phyloP scores from a whole-genome alignment of 2,329 filamentous ascomycete species.

The Diaporthe destruens region DNA sequence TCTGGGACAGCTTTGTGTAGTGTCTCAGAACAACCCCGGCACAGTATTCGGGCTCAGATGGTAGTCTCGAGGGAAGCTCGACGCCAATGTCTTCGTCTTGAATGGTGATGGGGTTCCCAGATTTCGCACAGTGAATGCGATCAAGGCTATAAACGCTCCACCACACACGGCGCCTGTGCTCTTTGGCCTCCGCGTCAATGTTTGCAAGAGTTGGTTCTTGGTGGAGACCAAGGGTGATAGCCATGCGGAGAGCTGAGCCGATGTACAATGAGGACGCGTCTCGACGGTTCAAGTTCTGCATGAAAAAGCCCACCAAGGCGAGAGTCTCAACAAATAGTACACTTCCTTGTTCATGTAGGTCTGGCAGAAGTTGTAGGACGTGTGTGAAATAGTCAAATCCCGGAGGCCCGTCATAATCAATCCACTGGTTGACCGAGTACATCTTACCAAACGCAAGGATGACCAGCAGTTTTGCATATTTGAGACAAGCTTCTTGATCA shows the following conservation, averaged over 20 bases:
- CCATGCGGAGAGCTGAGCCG: conserved; percentile 67
- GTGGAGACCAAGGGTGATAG: conserved; percentile 67
- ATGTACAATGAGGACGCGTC: conserved; percentile 69
- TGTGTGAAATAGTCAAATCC: conserved; percentile 68
- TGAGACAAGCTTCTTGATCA: conserved; percentile 61
- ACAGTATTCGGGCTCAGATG: conserved; percentile 55
- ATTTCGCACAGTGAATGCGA: conserved; percentile 65
- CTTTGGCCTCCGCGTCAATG: conserved; percentile 57
- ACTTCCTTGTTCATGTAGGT: conserved; percentile 67
- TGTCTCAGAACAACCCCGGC: conserved; percentile 62
- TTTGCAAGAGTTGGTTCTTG: conserved; percentile 57
- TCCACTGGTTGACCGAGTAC: conserved; percentile 70
- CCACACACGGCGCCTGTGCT: conserved; percentile 66
- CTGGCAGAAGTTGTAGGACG: conserved; percentile 64
- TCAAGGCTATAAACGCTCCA: conserved; percentile 70
- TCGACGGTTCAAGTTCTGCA: conserved; percentile 68
- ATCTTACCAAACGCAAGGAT: conserved; percentile 68
- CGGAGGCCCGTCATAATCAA: conserved; percentile 63
- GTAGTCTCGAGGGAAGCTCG: conserved; percentile 51
- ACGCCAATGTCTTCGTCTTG: conserved; percentile 67
- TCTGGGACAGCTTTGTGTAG: conserved; percentile 66
- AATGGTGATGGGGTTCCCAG: conserved; percentile 66
- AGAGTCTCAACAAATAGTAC: conserved; percentile 67
- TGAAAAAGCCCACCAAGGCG: conserved; percentile 66
- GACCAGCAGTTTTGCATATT: conserved; percentile 64